Evolutionary conservation across 176 grass and related monocot genomes (phyloP).

Genomic region (Musa troglodytarum): DNA sequence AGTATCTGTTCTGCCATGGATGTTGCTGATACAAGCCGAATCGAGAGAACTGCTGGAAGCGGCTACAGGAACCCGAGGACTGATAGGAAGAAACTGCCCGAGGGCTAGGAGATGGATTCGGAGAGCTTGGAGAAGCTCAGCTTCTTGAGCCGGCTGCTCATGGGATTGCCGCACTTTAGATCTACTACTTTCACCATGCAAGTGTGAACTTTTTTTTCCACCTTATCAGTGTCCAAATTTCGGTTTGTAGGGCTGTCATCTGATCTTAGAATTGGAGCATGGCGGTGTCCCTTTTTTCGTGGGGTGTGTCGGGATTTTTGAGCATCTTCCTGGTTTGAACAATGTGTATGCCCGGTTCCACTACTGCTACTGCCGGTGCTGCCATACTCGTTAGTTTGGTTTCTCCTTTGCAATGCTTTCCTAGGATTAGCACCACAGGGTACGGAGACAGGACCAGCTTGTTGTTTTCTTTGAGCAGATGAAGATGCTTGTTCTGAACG

Average conservation of each 20-base stretch:
- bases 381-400: slow-evolving; percentile 21
- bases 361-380: slow-evolving; percentile 16
- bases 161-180: slow-evolving; percentile 66
- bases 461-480: slow-evolving; percentile 33
- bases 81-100: not conserved
- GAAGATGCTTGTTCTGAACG: slow-evolving; percentile 24
- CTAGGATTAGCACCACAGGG: slow-evolving; percentile 55
- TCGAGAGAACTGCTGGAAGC: not conserved
- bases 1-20: slow-evolving; percentile 2
- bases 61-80: not conserved
- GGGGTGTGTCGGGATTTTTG: slow-evolving; percentile 35
- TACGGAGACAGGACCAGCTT: slow-evolving; percentile 49
- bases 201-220: slow-evolving; percentile 54
- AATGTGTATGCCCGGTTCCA: not conserved
- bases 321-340: slow-evolving; percentile 26
- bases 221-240: slow-evolving; percentile 19
- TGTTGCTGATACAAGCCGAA: not conserved
- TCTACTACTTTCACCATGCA: slow-evolving; percentile 75
- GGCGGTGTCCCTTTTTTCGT: slow-evolving; percentile 22
- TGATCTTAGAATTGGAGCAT: slow-evolving; percentile 41
- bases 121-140: slow-evolving; percentile 96
- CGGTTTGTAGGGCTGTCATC: slow-evolving; percentile 27
- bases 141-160: slow-evolving; percentile 87
- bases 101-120: slow-evolving; percentile 64
- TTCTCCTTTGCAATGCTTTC: slow-evolving; percentile 42